Evolutionary conservation across 2,329 filamentous ascomycete species (phyloP).

Genomic region (Fusarium buharicum): DNA sequence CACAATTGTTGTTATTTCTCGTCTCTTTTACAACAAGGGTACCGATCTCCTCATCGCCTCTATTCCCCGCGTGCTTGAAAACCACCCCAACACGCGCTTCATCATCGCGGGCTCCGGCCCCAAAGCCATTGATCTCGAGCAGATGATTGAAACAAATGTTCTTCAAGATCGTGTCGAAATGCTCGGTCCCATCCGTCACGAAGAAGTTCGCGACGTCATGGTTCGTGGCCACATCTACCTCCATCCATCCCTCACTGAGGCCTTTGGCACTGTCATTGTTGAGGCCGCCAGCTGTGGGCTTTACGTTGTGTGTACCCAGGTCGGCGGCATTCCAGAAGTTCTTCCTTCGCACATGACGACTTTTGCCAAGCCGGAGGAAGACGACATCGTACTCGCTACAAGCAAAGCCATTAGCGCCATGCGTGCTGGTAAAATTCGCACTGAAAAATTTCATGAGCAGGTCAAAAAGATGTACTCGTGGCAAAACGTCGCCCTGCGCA

Average conservation of each 20-base stretch:
- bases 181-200: slow-evolving; percentile 90
- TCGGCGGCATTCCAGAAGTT: slow-evolving; percentile 96
- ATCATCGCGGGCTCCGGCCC: slow-evolving; percentile 96
- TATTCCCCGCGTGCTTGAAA: slow-evolving; percentile 89
- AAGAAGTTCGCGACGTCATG: slow-evolving; percentile 98
- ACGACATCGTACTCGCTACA: slow-evolving; percentile 90
- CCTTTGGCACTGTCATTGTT: slow-evolving; percentile 97
- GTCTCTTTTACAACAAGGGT: slow-evolving; percentile 98
- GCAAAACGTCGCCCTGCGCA: slow-evolving; percentile 93
- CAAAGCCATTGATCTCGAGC: slow-evolving; percentile 96
- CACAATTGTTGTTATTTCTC: slow-evolving; percentile 96
- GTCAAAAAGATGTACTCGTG: slow-evolving; percentile 99
- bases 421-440: slow-evolving; percentile 85
- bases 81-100: slow-evolving; percentile 93
- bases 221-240: slow-evolving; percentile 95
- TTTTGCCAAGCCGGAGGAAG: slow-evolving; percentile 96
- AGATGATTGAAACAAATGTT: slow-evolving; percentile 96
- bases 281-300: slow-evolving; percentile 95
- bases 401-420: slow-evolving; percentile 88
- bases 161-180: slow-evolving; percentile 94
- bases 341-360: slow-evolving; percentile 96
- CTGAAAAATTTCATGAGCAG: slow-evolving; percentile 94
- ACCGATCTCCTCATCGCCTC: slow-evolving; percentile 96
- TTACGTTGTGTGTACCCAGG: slow-evolving; percentile 95
- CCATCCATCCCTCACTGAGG: slow-evolving; percentile 93